Percentiles rank a stretch among this genome's conserved stretches.
Evolutionary conservation across 108 stramenopile species (phyloP).

Genomic region (Pseudonitzschia multistriata): DNA sequence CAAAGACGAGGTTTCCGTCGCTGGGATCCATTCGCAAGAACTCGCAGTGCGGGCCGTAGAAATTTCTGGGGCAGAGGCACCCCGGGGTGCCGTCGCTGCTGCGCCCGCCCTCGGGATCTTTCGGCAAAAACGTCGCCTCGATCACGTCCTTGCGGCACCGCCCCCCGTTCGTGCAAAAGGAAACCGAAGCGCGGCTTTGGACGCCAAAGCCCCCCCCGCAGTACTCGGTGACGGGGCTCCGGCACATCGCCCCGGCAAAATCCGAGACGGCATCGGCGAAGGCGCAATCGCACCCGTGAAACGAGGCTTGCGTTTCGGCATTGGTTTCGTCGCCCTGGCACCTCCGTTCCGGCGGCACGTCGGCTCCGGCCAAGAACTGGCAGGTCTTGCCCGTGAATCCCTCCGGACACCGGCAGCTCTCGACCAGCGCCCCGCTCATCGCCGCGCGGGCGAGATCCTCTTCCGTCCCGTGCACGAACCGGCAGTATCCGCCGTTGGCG

Average conservation of each 20-base stretch:
- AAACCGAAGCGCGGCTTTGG: background rate
- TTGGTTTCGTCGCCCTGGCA: conserved; percentile 18
- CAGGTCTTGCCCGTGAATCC: conserved; percentile 52
- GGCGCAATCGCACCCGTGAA: conserved; percentile 36
- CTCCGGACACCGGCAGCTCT: conserved; percentile 45
- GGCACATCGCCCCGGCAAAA: conserved; percentile 50
- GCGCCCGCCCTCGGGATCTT: conserved; percentile 16
- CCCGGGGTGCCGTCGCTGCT: conserved; percentile 23
- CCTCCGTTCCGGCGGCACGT: background rate
- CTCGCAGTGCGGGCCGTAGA: conserved; percentile 68
- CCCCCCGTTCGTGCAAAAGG: conserved; percentile 63
- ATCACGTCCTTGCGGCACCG: conserved; percentile 36
- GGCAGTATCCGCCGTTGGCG: conserved; percentile 57
- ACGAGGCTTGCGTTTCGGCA: background rate
- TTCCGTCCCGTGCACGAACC: conserved; percentile 32
- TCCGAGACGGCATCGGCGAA: conserved; percentile 34
- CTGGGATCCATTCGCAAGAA: conserved; percentile 9
- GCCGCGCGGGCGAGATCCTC: conserved; percentile 32
- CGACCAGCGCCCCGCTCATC: conserved; percentile 43
- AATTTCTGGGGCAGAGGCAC: conserved; percentile 56
- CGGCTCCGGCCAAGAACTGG: conserved; percentile 30
- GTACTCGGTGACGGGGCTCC: conserved; percentile 35
- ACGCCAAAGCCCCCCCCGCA: background rate
- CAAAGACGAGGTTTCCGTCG: too few species aligned
- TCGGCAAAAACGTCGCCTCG: conserved; percentile 10